Evolutionary conservation across 1,139 yeast species (phyloP), one percentile per base, ranked within the genome.

Genomic region (Nakaseomyces nivariensis): DNA sequence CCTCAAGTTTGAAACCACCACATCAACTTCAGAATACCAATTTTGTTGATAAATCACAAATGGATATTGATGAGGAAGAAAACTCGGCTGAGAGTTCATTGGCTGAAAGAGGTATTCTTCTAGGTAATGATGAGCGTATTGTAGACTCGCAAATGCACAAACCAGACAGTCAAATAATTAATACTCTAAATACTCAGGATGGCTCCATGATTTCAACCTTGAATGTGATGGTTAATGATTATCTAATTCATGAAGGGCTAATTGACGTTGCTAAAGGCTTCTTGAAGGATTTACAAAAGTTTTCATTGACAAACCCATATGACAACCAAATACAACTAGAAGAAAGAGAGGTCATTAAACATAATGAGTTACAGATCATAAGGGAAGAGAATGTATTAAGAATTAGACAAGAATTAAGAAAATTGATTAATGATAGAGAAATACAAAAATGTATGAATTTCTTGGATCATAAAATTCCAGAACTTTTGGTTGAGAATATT

Each of bases 211-310:
- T 71, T n/a, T 62, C 66, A 4, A 62, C 78, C 41, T 67, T 82
- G 47, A 80, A 82, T 58, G 67, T 74, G 25, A 70, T 87, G 55
- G 81, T 89, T 4, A 73, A 78, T 51, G 81, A 82, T 5, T 88
- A 87, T 64, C 76, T 89, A 50, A 74, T 79, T 37, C 85, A 85
- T 58, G 80, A 82, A 57, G 96, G 96, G 0, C 82, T 78, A 60
- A 72, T 78, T 49, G 82, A 82, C 45, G 79, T 89, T 0, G 79
- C 83, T 8, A 75, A 75, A 50, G 81, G 87, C 0, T 82, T 88
- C 58, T 68, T 76, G 29, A 64, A 68, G 27, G 87, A 78, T 54
- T 64, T 80, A 41, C 57, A 58, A 37, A 60, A 58, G 11, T 63
- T 63, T 43, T 58, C 54, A 43, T 51, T 56, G 17, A 60, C 57